Evolutionary conservation across 2,329 filamentous ascomycete genomes (phyloP).

Genomic region (Monilinia fructicola): DNA sequence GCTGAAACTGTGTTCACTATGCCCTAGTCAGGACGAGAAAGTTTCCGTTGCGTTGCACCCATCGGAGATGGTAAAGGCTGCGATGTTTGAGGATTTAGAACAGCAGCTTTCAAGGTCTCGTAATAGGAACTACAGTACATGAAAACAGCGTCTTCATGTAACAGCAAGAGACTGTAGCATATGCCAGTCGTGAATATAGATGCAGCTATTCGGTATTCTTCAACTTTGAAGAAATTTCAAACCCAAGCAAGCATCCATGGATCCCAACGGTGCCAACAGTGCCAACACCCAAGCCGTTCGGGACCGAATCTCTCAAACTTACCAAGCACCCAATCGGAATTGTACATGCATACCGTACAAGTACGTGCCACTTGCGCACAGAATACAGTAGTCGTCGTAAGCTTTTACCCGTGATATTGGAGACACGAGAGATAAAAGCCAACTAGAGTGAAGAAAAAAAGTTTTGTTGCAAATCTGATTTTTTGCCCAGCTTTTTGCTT

Average conservation of each 20-base stretch:
- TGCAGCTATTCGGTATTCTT: not conserved
- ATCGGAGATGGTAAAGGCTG: not conserved
- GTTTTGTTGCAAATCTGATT: conserved; percentile 23
- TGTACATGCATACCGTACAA: not conserved
- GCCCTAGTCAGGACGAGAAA: not conserved
- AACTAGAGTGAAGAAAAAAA: not conserved
- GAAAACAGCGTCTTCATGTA: not conserved
- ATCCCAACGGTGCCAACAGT: too few relatives aligned
- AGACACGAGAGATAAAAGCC: not conserved
- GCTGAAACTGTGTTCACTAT: not conserved
- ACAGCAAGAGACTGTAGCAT: not conserved
- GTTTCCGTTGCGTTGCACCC: conserved; percentile 1
- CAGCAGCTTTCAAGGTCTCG: not conserved
- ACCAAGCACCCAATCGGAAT: conserved; percentile 1
- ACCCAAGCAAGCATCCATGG: too few relatives aligned
- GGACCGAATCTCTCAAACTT: not conserved
- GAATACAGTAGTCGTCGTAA: conserved; percentile 20
- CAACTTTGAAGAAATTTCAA: not conserved
- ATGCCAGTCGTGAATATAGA: not conserved
- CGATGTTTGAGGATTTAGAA: not conserved
- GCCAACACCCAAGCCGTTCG: not conserved
- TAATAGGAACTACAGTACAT: not conserved
- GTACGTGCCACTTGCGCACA: conserved; percentile 6
- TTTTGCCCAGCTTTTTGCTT: conserved; percentile 22
- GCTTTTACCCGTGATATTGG: conserved; percentile 20